Conservation (phyloP, 768 basidiomycete genomes). For the Agaricus sinodeliciosus region DNA sequence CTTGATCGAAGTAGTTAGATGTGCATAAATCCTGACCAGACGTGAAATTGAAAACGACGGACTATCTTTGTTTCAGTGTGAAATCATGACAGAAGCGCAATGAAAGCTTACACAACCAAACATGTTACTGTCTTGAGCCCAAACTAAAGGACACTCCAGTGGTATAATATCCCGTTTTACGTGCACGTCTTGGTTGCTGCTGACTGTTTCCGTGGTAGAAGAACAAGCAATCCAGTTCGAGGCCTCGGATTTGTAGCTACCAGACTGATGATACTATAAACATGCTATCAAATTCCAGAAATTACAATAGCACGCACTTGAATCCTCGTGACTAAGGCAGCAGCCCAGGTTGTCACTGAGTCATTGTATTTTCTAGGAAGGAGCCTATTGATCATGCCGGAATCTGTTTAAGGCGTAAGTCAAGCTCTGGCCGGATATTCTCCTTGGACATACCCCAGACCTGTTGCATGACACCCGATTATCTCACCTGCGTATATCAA, state of each 20-base stretch:
- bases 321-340: constrained; percentile 33
- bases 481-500: background rate
- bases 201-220: constrained; percentile 25
- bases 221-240: constrained; percentile 34
- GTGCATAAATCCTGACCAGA: constrained; percentile 39
- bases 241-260: constrained; percentile 23
- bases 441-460: constrained; percentile 27
- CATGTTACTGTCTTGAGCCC: constrained; percentile 39
- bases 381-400: constrained; percentile 32
- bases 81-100: background rate
- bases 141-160: constrained; percentile 39
- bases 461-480: constrained; percentile 14
- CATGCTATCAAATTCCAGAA: background rate
- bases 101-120: constrained; percentile 33
- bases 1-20: constrained; percentile 28
- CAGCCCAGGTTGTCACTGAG: constrained; percentile 33
- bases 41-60: constrained; percentile 35
- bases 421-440: background rate
- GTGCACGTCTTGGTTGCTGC: constrained; percentile 25
- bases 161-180: constrained; percentile 27
- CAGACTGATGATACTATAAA: constrained; percentile 19
- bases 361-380: constrained; percentile 25
- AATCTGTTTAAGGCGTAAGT: constrained; percentile 20
- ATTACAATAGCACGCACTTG: constrained; percentile 18
- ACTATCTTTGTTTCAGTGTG: constrained; percentile 18